phyloP scores from a whole-genome alignment of 208 protist species.

The Strigomonas galati region DNA sequence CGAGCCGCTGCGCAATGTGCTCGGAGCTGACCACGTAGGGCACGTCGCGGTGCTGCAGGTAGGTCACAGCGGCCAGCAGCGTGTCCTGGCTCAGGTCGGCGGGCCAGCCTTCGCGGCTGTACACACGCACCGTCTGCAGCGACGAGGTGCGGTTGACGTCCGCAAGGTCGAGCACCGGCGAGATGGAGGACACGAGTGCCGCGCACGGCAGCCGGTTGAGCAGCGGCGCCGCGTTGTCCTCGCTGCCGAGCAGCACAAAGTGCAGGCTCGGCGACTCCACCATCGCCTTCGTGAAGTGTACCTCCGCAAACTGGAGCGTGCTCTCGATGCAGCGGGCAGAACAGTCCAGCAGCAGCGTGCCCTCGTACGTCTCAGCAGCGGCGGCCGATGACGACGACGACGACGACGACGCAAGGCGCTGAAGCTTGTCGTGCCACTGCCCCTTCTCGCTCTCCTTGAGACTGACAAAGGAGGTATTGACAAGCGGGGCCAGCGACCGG shows the following conservation, averaged over 20 bases:
- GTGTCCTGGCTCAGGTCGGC: conserved; percentile 39
- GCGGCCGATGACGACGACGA: conserved; percentile 19
- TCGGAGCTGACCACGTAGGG: conserved; percentile 53
- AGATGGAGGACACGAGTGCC: conserved; percentile 43
- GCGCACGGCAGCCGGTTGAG: conserved; percentile 33
- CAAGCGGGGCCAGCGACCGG: conserved; percentile 18
- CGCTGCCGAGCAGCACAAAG: conserved; percentile 57
- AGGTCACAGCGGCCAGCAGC: conserved; percentile 44
- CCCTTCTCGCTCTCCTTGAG: conserved; percentile 19
- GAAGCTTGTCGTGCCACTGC: conserved; percentile 11
- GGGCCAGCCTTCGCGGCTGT: conserved; percentile 38
- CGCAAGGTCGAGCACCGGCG: conserved; percentile 23
- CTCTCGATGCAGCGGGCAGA: conserved; percentile 28
- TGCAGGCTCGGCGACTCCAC: conserved; percentile 22
- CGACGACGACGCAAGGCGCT: conserved; percentile 24
- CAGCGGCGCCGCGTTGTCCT: conserved; percentile 21
- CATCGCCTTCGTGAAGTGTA: conserved; percentile 14
- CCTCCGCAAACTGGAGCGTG: conserved; percentile 39
- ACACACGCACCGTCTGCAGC: conserved; percentile 68
- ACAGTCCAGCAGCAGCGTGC: conserved; percentile 56
- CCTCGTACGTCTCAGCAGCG: conserved; percentile 14
- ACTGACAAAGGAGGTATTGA: conserved; percentile 24
- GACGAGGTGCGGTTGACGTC: conserved; percentile 17
- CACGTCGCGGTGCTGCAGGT: conserved; percentile 32
- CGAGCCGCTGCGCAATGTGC: conserved; percentile 34